Percentiles rank a stretch among this genome's conserved stretches.
phyloP scores from a whole-genome alignment of 768 basidiomycete genomes.

The Lactifluus volemus region DNA sequence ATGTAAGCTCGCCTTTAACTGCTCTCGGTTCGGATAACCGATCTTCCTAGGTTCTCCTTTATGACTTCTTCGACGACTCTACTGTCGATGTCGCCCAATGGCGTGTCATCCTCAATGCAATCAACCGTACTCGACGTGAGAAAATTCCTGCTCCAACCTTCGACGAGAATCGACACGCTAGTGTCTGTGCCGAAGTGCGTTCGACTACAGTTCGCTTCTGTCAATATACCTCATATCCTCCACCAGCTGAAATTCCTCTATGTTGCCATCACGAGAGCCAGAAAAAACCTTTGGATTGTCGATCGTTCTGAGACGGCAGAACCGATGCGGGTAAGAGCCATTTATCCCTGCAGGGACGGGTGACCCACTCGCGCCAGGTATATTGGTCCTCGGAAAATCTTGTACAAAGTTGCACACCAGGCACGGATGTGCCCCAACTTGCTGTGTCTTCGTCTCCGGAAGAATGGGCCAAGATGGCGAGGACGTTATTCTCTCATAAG shows the following conservation, averaged over 20 bases:
- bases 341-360: neutral
- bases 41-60: conserved; percentile 45
- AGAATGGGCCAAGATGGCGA: conserved; percentile 39
- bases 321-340: conserved; percentile 45
- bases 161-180: conserved; percentile 39
- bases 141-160: conserved; percentile 35
- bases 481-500: conserved; percentile 34
- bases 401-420: conserved; percentile 41
- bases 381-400: conserved; percentile 42
- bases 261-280: conserved; percentile 57
- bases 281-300: conserved; percentile 59
- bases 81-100: conserved; percentile 39
- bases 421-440: conserved; percentile 41
- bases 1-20: conserved; percentile 28
- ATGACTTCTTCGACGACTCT: conserved; percentile 63
- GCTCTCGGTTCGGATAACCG: neutral
- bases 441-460: conserved; percentile 43
- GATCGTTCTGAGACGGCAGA: conserved; percentile 50
- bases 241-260: conserved; percentile 52
- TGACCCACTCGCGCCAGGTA: conserved; percentile 27
- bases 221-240: neutral
- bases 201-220: neutral
- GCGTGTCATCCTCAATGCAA: conserved; percentile 43
- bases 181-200: conserved; percentile 17
- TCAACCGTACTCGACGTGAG: conserved; percentile 20